phyloP scores from a whole-genome alignment of 2,329 filamentous ascomycete species.

The Hymenoscyphus albidus region DNA sequence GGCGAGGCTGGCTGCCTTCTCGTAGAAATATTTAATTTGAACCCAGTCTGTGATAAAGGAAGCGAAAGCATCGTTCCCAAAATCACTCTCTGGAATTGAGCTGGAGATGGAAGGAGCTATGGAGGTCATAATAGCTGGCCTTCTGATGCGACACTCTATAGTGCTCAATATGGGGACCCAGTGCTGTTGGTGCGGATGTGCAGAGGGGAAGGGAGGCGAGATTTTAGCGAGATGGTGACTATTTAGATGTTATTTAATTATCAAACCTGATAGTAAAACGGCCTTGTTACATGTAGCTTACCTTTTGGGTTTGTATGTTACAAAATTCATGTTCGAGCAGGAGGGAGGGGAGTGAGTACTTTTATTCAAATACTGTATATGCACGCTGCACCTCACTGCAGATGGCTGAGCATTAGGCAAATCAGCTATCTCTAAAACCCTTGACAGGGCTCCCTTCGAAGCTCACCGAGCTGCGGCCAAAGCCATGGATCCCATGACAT shows the following conservation, averaged over 20 bases:
- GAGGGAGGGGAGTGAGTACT: background rate
- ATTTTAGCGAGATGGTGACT: background rate
- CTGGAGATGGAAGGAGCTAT: background rate
- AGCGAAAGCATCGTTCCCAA: constrained; percentile 4
- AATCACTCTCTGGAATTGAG: background rate
- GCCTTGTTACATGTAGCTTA: background rate
- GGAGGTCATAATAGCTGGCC: background rate
- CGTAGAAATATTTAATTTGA: constrained; percentile 15
- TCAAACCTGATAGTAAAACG: background rate
- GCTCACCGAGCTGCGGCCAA: background rate
- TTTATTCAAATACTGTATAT: background rate
- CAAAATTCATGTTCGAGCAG: background rate
- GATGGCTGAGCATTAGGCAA: background rate
- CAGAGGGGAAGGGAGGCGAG: background rate
- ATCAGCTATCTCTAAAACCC: background rate
- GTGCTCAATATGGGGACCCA: too few relatives aligned
- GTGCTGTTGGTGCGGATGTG: too few relatives aligned
- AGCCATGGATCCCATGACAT: background rate
- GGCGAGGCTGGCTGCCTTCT: constrained; percentile 9
- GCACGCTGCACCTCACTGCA: background rate
- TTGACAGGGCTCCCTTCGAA: background rate
- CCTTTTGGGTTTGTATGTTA: background rate
- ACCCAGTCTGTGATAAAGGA: constrained; percentile 14
- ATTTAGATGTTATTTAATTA: background rate
- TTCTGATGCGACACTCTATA: background rate